Conservation (phyloP, 2,329 filamentous ascomycete species). For the Beauveria sp. region DNA sequence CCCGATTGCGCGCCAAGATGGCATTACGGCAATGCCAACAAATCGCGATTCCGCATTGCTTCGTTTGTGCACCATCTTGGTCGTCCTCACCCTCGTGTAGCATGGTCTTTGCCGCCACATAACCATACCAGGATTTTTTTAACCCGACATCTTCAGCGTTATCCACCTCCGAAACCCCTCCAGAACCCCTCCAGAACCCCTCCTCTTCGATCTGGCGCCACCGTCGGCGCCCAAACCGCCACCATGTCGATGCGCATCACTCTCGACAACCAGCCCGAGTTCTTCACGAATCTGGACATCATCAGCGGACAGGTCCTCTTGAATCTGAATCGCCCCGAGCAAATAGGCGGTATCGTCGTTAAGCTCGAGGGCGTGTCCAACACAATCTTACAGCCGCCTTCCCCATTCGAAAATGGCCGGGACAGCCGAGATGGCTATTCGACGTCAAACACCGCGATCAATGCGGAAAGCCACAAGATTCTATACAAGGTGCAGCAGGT, state of each 20-base stretch:
- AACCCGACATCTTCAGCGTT: background rate
- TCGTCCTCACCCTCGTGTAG: background rate
- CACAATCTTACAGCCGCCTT: constrained; percentile 52
- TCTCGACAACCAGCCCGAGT: constrained; percentile 59
- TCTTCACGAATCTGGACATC: constrained; percentile 74
- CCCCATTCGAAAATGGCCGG: constrained; percentile 31
- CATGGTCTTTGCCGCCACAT: background rate
- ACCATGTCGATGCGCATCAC: constrained; percentile 60
- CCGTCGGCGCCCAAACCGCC: constrained; percentile 13
- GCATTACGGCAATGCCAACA: background rate
- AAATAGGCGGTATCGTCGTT: constrained; percentile 65
- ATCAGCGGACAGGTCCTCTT: constrained; percentile 57
- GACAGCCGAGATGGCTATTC: constrained; percentile 26
- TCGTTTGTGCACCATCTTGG: background rate
- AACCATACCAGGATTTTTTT: background rate
- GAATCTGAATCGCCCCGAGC: constrained; percentile 56
- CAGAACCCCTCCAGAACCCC: background rate
- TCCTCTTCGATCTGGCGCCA: background rate
- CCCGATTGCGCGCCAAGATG: constrained; percentile 1
- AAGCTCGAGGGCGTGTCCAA: constrained; percentile 76
- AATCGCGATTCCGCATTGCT: background rate
- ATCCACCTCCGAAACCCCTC: background rate
- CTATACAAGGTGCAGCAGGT: constrained; percentile 67
- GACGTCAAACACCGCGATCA: constrained; percentile 20
- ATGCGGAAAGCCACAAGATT: constrained; percentile 61